phyloP scores from a whole-genome alignment of 495 filamentous ascomycete genomes.

The Podospora fimiseda region DNA sequence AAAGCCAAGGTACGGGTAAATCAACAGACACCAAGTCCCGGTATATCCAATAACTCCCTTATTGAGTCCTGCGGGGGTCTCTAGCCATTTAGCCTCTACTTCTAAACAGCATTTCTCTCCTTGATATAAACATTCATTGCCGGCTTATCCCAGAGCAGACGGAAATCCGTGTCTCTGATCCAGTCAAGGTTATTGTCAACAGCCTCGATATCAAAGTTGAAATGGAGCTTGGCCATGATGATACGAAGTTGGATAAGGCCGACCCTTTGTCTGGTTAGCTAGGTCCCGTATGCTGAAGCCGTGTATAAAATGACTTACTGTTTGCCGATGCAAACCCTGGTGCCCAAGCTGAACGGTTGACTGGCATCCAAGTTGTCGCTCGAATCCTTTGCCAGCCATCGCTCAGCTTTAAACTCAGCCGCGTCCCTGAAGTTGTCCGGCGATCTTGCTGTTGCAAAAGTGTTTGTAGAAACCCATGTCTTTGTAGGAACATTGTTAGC shows the following conservation, averaged over 20 bases:
- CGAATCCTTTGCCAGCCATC: conserved; percentile 22
- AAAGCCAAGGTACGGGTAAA: neutral
- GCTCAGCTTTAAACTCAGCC: conserved; percentile 27
- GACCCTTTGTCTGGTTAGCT: neutral
- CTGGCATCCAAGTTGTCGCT: neutral
- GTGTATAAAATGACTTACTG: too few species aligned
- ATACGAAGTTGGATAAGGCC: neutral
- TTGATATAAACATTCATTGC: neutral
- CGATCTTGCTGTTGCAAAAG: conserved; percentile 25
- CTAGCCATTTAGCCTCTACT: neutral
- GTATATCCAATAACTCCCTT: neutral
- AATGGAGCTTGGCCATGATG: neutral
- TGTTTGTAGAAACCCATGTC: conserved; percentile 32
- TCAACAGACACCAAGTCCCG: neutral
- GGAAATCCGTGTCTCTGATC: neutral
- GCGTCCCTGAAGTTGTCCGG: conserved; percentile 29
- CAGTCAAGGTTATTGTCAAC: neutral
- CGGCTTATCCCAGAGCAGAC: neutral
- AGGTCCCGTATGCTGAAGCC: too few species aligned
- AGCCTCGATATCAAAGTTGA: neutral
- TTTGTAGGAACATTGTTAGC: conserved; percentile 1
- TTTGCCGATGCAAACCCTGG: neutral
- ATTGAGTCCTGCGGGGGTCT: neutral
- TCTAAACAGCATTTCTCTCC: neutral
- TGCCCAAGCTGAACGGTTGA: neutral